Evolutionary conservation across 2,329 filamentous ascomycete species (phyloP).

Genomic region (Hortaea werneckii): DNA sequence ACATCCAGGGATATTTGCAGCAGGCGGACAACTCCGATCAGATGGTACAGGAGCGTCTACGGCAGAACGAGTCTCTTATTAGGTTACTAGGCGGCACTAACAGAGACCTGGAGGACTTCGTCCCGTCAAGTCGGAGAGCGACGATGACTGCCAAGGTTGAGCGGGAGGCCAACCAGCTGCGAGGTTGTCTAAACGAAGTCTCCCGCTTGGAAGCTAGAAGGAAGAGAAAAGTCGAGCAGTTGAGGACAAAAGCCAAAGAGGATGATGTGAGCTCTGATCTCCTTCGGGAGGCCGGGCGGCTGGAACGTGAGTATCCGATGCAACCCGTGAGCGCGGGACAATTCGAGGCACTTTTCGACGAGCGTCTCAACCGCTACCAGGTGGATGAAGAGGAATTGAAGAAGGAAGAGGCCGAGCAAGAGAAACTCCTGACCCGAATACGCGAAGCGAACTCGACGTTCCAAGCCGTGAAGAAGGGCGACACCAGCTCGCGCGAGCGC

Average conservation of each 20-base stretch:
- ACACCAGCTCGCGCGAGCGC: conserved; percentile 59
- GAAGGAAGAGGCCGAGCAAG: conserved; percentile 67
- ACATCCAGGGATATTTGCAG: conserved; percentile 81
- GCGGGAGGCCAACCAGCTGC: conserved; percentile 63
- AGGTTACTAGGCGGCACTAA: conserved; percentile 69
- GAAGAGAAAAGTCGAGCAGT: conserved; percentile 64
- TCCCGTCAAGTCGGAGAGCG: conserved; percentile 72
- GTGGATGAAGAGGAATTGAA: conserved; percentile 62
- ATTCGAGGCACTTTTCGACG: conserved; percentile 85
- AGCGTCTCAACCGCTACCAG: conserved; percentile 72
- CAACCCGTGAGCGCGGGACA: conserved; percentile 77
- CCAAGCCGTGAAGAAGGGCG: conserved; percentile 57
- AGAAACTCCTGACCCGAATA: conserved; percentile 57
- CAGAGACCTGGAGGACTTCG: conserved; percentile 72
- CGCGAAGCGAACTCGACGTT: conserved; percentile 71
- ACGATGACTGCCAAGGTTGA: conserved; percentile 74
- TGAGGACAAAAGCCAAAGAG: conserved; percentile 68
- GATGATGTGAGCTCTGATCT: conserved; percentile 85
- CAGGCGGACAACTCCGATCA: conserved; percentile 57
- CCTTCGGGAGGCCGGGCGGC: conserved; percentile 66
- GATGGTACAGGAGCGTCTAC: conserved; percentile 68
- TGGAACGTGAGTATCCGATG: conserved; percentile 79
- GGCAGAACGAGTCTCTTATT: conserved; percentile 63
- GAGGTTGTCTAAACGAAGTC: conserved; percentile 76
- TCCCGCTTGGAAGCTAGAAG: conserved; percentile 71